phyloP scores from a whole-genome alignment of 768 basidiomycete species.

The Podaxis sp. region DNA sequence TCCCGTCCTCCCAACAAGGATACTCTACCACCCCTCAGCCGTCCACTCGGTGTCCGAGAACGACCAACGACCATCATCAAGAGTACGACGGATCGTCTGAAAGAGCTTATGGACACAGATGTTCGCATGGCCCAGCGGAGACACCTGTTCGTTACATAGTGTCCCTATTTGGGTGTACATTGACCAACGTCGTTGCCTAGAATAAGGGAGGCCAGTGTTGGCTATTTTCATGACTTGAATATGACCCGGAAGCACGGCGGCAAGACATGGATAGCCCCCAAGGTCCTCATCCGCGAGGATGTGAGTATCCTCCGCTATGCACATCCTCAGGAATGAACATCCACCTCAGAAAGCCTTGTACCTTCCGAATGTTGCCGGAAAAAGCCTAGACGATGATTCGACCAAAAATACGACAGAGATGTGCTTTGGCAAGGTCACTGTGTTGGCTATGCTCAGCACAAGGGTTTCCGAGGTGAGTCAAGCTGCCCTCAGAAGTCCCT shows the following conservation, averaged over 20 bases:
- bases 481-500: neutral
- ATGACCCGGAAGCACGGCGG: conserved; percentile 80
- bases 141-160: conserved; percentile 41
- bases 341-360: conserved; percentile 77
- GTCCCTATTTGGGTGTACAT: neutral
- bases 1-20: conserved; percentile 14
- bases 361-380: conserved; percentile 83
- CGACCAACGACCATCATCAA: conserved; percentile 57
- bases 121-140: conserved; percentile 64
- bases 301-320: conserved; percentile 40
- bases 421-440: conserved; percentile 69
- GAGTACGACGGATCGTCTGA: conserved; percentile 57
- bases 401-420: conserved; percentile 74
- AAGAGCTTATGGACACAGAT: conserved; percentile 70
- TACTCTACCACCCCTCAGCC: conserved; percentile 36
- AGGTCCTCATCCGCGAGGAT: conserved; percentile 84
- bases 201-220: conserved; percentile 58
- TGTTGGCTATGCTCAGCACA: conserved; percentile 81
- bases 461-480: conserved; percentile 77
- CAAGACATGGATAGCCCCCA: conserved; percentile 93
- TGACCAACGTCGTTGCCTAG: conserved; percentile 19
- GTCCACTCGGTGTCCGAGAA: conserved; percentile 76
- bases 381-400: conserved; percentile 49
- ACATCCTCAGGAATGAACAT: conserved; percentile 3
- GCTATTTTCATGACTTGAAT: conserved; percentile 84